Evolutionary conservation across 2,329 filamentous ascomycete genomes (phyloP).

Genomic region (Mycogone perniciosa): DNA sequence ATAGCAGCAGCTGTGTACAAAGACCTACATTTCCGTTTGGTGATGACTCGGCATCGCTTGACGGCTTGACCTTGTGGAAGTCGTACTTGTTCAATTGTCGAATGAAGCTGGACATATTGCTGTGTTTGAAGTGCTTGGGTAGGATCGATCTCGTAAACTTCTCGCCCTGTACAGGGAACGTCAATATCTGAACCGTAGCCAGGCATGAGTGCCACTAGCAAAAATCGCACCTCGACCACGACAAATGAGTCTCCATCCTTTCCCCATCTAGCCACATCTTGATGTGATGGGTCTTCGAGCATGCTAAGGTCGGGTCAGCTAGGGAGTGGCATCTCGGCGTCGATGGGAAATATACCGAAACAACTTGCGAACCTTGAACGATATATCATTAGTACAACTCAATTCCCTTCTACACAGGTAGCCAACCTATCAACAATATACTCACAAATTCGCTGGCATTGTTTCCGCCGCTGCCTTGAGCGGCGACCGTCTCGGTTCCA

Average conservation of each 20-base stretch:
- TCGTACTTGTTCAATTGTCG: constrained; percentile 96
- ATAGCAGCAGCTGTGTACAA: constrained; percentile 11
- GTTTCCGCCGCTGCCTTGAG: constrained; percentile 50
- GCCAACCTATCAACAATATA: constrained; percentile 22
- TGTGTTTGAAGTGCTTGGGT: constrained; percentile 98
- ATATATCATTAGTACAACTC: constrained; percentile 4
- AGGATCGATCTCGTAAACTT: constrained; percentile 97
- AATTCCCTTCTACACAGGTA: not conserved
- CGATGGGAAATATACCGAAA: constrained; percentile 67
- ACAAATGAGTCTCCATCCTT: constrained; percentile 94
- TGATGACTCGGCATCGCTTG: constrained; percentile 29
- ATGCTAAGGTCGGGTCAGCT: constrained; percentile 43
- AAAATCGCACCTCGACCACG: constrained; percentile 72
- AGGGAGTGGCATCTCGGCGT: not conserved
- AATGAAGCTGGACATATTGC: constrained; percentile 96
- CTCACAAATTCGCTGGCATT: constrained; percentile 95
- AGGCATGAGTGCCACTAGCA: not conserved
- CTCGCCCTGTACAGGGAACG: constrained; percentile 63
- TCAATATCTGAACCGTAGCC: constrained; percentile 5
- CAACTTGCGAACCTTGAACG: constrained; percentile 79
- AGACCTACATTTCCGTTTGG: constrained; percentile 32
- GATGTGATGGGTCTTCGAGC: constrained; percentile 91
- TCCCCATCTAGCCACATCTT: constrained; percentile 91
- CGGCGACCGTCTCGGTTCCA: constrained; percentile 26
- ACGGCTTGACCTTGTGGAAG: constrained; percentile 85